These are phyloP conservation scores for Polyporus arcularius DNA, from an alignment of 768 basidiomycete genomes.

Conservation along the genomic window DNA sequence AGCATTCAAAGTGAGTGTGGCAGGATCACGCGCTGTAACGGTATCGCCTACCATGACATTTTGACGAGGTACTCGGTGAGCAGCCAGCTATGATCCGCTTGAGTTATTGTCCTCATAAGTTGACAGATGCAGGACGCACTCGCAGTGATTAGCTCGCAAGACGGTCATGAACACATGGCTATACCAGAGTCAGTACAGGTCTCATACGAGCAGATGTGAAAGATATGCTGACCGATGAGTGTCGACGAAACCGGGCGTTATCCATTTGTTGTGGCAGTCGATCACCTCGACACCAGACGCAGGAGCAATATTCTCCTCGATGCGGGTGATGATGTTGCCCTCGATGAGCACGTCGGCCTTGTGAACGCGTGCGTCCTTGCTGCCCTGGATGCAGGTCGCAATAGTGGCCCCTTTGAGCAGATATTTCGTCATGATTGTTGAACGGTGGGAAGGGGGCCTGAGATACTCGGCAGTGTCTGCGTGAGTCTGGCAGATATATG, in stretches of 20 bases:
- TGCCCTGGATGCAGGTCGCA: constrained; percentile 26
- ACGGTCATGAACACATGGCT: constrained; percentile 34
- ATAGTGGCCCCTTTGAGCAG: constrained; percentile 30
- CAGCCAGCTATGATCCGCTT: constrained; percentile 22
- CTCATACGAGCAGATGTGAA: no score
- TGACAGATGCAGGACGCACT: constrained; percentile 19
- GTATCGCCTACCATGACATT: constrained; percentile 22
- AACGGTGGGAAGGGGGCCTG: no score
- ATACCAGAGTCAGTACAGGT: neutral
- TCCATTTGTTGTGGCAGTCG: constrained; percentile 31
- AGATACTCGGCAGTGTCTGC: no score
- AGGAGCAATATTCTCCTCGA: constrained; percentile 24
- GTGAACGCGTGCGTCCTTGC: constrained; percentile 18
- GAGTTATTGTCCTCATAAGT: neutral
- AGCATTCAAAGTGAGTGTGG: neutral
- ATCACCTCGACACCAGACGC: constrained; percentile 25
- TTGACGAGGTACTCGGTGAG: constrained; percentile 32
- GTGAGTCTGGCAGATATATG: no score
- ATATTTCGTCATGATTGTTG: constrained; percentile 11
- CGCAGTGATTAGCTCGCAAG: constrained; percentile 26
- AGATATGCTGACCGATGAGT: constrained; percentile 29
- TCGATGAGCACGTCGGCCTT: constrained; percentile 31
- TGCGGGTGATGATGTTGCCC: constrained; percentile 26
- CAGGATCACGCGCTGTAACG: neutral
- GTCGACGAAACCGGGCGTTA: constrained; percentile 34